Evolutionary conservation across 257 asterid genomes (phyloP).

Genomic region (Nicotiana tomentosiformis): DNA sequence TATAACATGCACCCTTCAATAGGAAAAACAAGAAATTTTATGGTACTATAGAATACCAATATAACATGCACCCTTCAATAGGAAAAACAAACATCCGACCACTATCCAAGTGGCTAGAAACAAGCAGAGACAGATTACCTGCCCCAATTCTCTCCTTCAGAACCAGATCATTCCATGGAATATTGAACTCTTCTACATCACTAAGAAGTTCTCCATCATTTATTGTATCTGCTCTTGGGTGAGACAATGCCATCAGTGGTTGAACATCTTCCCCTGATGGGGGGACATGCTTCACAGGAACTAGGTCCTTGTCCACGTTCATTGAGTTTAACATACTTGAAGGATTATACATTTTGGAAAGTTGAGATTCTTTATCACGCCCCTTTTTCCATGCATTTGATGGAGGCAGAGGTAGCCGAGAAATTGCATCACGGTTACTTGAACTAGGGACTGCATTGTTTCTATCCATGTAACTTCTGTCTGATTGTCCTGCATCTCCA

Average conservation of each 20-base stretch:
- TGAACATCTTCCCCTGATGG: constrained; percentile 35
- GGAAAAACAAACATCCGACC: background rate
- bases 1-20: background rate
- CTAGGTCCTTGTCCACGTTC: constrained; percentile 29
- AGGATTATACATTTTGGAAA: constrained; percentile 33
- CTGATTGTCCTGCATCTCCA: constrained; percentile 47
- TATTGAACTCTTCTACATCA: constrained; percentile 71
- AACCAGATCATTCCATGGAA: constrained; percentile 86
- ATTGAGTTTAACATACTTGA: constrained; percentile 33
- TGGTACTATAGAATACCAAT: background rate
- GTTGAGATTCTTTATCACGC: constrained; percentile 46
- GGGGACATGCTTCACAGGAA: constrained; percentile 35
- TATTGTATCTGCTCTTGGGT: constrained; percentile 31
- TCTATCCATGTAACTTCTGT: constrained; percentile 33
- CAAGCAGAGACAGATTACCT: constrained; percentile 47
- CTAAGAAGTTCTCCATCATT: constrained; percentile 41
- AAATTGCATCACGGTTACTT: constrained; percentile 44
- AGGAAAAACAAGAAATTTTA: background rate
- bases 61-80: background rate
- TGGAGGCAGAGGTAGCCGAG: constrained; percentile 30
- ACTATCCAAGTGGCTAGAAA: background rate
- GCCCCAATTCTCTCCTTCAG: constrained; percentile 85
- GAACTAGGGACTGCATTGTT: constrained; percentile 35
- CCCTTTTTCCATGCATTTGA: constrained; percentile 54
- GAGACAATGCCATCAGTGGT: constrained; percentile 32